Base-by-base conservation (phyloP, 352 stramenopile species). In the Phytophthora ohioensis region DNA sequence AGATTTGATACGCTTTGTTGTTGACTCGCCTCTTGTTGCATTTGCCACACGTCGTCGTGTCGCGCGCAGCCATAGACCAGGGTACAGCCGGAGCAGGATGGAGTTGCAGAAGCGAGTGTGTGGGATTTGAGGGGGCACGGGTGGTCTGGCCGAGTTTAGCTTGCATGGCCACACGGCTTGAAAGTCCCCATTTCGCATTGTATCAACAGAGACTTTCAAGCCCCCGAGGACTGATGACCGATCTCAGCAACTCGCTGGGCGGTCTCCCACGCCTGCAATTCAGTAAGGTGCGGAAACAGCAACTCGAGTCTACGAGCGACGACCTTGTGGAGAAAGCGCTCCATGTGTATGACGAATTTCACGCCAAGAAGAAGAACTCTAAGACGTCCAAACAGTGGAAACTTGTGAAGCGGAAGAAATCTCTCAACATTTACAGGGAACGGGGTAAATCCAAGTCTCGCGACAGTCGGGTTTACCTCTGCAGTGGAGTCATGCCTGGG, bases 321-420 rank as follows among this genome's bases (percentile, higher is more conserved):
- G 79, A 88, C 54, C 75, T 92, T 12, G 78, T 92, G 43, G 79
- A 92, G 45, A 75, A 72, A 51, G 72, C 84, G 36, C 77, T 92
- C 2, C 54, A 73, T 31, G 74, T 82, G 52, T 81, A 90, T 66
- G 77, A 88, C 31, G 69, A 79, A 5, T 92, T 92, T 67, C 84
- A 92, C 66, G 55, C 46, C 15, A 72, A 67, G 11, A 66, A 67
- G 32, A 69, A 67, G 30, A 59, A 58, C 7, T 51, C 66, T 27
- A 66, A 68, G 31, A 56, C 49, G 9, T 67, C 76, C 17, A 69
- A 85, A 30, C 71, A 75, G 7, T 92, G 84, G 84, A 85, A 87
- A 64, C 79, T 88, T 47, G 66, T 90, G 12, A 82, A 81, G 17
- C 78, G 84, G 32, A 80, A 78, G 36, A 80, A 90, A 35, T 81